Evolutionary conservation across 2,329 filamentous ascomycete species (phyloP), one percentile per base, ranked within the genome.

Genomic region (Colletotrichum chlorophyti): DNA sequence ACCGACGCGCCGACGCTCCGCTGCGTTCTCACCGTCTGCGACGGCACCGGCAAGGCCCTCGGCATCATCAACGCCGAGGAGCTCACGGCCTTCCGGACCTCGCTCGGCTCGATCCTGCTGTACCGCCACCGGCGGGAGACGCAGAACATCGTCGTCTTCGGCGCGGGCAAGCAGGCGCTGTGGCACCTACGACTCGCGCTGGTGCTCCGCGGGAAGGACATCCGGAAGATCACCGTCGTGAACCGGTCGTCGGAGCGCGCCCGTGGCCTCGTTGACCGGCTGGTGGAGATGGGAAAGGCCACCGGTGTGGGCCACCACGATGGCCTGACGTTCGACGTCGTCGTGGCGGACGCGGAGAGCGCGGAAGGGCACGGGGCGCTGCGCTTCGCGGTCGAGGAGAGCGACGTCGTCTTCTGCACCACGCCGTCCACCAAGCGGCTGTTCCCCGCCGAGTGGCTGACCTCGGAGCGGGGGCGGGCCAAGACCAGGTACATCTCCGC

Each of bases 151-250:
- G 49, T 66, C 10, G 54, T 66, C 8, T 65, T 66, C 12, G 64
- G 64, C 32, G 64, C 64, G 4, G 64, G 64, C 2, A 63, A 62
- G 46, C 64, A 66, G 50, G 63, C 64, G 1, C 84, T 88, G 66
- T 91, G 88, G 88, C 88, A 91, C 65, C 82, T 88, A 8, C 81
- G 86, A 1, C 79, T 91, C 6, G 85, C 87, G 0, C 71, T 91
- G 2, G 74, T 87, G 3, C 76, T 90, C 0, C 60, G 69, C 3
- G 68, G 68, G 0, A 32, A 47, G 1, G 66, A 69, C 12, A 65
- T 74, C 4, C 55, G 59, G 8, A 62, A 46, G 4, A 60, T 76
- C 11, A 73, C 68, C 0, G 49, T 75, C 3, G 68, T 76, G 8
- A 75, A 76, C 27, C 68, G 72, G 1, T 72, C 71, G 0, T 21